Evolutionary conservation across 202 grass and related monocot species (phyloP).

Genomic region (Hordeum pubiflorum): DNA sequence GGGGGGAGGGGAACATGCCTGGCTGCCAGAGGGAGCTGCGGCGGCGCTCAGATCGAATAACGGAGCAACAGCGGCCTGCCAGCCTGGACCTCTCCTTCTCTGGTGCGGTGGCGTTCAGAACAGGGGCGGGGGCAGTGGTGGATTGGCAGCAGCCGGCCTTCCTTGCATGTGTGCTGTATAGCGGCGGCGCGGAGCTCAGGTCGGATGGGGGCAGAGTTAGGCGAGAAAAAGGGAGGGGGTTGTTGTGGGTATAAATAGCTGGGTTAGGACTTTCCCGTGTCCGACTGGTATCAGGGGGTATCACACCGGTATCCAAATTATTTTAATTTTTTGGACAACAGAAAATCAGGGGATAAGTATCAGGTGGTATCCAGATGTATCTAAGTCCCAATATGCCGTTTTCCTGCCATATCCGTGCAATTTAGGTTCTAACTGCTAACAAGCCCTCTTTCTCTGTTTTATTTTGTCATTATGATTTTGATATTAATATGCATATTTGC

Average conservation of each 20-base stretch:
- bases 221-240: not conserved
- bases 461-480: not conserved
- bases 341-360: not conserved
- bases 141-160: not conserved
- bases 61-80: not conserved
- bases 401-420: not conserved
- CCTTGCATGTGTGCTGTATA: not conserved
- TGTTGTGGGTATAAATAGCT: not conserved
- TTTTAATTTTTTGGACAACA: not conserved
- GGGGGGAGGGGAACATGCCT: not conserved
- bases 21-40: not conserved
- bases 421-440: not conserved
- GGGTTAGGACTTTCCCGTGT: not conserved
- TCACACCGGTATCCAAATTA: not conserved
- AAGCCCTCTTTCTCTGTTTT: not conserved
- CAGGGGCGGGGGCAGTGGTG: not conserved
- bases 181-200: not conserved
- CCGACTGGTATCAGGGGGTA: not conserved
- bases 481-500: not conserved
- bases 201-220: not conserved
- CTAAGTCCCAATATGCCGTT: not conserved
- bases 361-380: not conserved
- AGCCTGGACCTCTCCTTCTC: not conserved
- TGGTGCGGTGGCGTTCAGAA: not conserved
- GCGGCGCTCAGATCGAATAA: not conserved